Evolutionary conservation across 225 moss, liverwort and hornwort species (phyloP), one percentile per base, ranked within the genome.

Genomic region (Sphagnum tenellum): DNA sequence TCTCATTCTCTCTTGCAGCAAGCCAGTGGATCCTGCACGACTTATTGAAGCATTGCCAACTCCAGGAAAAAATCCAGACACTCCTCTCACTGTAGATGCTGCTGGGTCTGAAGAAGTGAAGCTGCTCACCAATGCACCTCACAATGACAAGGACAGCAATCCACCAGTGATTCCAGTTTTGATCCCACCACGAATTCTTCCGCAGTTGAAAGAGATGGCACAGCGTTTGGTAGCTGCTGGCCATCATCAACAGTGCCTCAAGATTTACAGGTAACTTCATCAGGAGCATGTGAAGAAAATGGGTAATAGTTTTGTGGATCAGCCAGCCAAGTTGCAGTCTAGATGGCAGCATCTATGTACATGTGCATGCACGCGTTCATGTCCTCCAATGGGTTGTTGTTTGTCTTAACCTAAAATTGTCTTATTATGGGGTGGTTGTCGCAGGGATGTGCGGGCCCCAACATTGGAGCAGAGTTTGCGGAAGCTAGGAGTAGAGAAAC

Each of bases 221-320:
- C 84, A 89, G 72, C 89, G 95, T 60, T 76, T 96, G 86, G 77
- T 96, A 64, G 82, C 79, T 69, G 92, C 92, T 62, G 89, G 82
- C 47, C 80, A 81, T 69, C 86, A 92, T 70, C 92, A 89, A 70
- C 88, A 89, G 57, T 92, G 92, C 57, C 64, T 96, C 7, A 96
- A 86, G 72, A 89, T 76, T 7, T 96, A 96, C 75, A 79, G 92
- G 95, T 92, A 46, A 49, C 12, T 44, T 29, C 29, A 29, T 29
- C 29, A 29, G 29, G 29, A 1, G 8, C 64, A 53, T 49, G 2
- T 4, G 7, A 46, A 59, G 46, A 1, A 8, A 6, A 10, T 44
- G 45, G 44, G 12, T 6, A n/a, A n/a, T 44, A 9, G 44, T 61
- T 13, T 12, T 9, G 61, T 44, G 44, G 45, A 45, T 62, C 14